phyloP scores from a whole-genome alignment of 2,329 filamentous ascomycete species.

The Fusarium caatingaense region DNA sequence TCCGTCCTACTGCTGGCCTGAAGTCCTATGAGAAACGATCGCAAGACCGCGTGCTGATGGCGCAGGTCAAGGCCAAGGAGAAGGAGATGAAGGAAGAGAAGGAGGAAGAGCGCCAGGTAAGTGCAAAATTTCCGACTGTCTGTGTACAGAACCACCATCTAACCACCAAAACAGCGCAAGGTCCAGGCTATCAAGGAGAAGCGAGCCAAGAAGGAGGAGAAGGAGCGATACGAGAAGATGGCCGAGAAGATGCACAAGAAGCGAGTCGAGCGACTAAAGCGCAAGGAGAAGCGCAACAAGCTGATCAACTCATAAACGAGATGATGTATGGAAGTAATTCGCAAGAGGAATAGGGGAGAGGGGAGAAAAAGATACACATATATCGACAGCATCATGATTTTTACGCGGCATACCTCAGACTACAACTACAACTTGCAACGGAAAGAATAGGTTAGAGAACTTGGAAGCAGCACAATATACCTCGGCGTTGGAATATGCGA shows the following conservation, averaged over 20 bases:
- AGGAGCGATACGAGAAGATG: slow-evolving; percentile 91
- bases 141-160: slow-evolving; percentile 3
- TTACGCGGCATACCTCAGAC: slow-evolving; percentile 35
- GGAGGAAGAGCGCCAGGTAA: slow-evolving; percentile 85
- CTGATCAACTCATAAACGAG: slow-evolving; percentile 70
- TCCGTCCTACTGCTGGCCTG: slow-evolving; percentile 82
- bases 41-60: slow-evolving; percentile 74
- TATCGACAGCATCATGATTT: slow-evolving; percentile 39
- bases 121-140: slow-evolving; percentile 35
- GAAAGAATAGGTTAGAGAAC: slow-evolving; percentile 19
- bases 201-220: slow-evolving; percentile 89
- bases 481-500: slow-evolving; percentile 22
- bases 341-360: neutral
- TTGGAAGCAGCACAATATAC: slow-evolving; percentile 32
- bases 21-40: slow-evolving; percentile 82
- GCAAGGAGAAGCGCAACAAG: slow-evolving; percentile 97
- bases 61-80: slow-evolving; percentile 90
- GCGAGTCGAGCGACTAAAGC: slow-evolving; percentile 90
- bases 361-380: slow-evolving; percentile 8
- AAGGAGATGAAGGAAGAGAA: slow-evolving; percentile 97
- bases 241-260: slow-evolving; percentile 98
- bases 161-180: slow-evolving; percentile 66
- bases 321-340: neutral
- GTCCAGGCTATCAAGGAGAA: slow-evolving; percentile 86
- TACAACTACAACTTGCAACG: slow-evolving; percentile 26